Evolutionary conservation across 805 yeast species (phyloP), one percentile per base, ranked within the genome.

Genomic region (Nakazawaea ambrosiae): DNA sequence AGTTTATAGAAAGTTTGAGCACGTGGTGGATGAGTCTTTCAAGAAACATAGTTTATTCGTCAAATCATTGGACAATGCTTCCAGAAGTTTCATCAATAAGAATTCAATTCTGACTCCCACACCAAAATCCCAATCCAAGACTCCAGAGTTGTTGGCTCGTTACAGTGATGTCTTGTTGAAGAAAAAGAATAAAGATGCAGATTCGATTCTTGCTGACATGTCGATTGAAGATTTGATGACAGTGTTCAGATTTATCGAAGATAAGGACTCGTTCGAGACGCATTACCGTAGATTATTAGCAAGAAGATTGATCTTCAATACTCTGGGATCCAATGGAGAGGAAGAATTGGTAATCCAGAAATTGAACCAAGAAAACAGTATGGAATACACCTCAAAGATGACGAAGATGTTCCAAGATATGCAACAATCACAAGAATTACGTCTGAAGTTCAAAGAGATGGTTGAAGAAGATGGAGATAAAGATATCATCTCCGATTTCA

Each of bases 401-500:
- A 84, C 95, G 17, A 85, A 88, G 50, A 92, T 92, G 99, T 89
- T 92, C 58, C 84, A 82, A 55, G 98, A 92, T 61, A 86, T 92
- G 68, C 75, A 82, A 49, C 74, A 90, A 3, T 85, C 96, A 0
- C 76, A 75, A 44, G 90, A 86, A 39, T 67, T 92, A 53, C 83
- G 78, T 49, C 45, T 53, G n/a, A 58, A 64, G 34, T 79, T 81
- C 52, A 65, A 65, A 46, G 78, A 73, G 34, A 64, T 61, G 31
- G 63, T 63, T 23, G 61, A 66, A 30, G 59, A 62, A 39, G 56
- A 53, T 20, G 49, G 49, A 9, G 48, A 56, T 15, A 53, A 61
- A 20, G 58, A 54, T 16, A 52, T 55, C 45, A 52, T 56, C 4
- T 61, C 70, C 10, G 83, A 74, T 42, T 80, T 86, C 54, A 73